Evolutionary conservation across 2,329 filamentous ascomycete species (phyloP).

Genomic region (Fusarium fujikuroi): DNA sequence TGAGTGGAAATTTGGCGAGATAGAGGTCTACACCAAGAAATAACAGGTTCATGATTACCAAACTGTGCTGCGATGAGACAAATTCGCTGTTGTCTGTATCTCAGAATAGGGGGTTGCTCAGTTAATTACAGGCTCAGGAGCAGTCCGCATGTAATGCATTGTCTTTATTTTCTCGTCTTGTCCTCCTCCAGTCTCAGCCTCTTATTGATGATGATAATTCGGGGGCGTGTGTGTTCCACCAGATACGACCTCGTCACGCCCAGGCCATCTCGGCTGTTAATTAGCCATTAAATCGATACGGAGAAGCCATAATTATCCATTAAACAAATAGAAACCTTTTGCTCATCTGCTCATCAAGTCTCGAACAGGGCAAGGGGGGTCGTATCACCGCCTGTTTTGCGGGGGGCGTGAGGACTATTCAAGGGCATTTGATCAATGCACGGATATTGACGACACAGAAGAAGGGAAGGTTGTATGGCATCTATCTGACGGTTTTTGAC

Average conservation of each 20-base stretch:
- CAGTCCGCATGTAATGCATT: constrained; percentile 8
- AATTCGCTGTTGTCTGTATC: neutral
- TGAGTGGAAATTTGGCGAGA: constrained; percentile 36
- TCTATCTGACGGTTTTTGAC: neutral
- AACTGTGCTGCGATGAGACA: neutral
- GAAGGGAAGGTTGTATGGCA: neutral
- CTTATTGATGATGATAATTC: neutral
- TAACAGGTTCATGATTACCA: neutral
- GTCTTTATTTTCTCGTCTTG: neutral
- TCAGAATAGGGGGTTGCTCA: constrained; percentile 1
- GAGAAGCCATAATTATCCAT: neutral
- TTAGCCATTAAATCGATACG: constrained; percentile 12
- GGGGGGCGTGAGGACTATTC: constrained; percentile 16
- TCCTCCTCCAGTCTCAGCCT: constrained; percentile 1
- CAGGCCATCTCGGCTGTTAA: constrained; percentile 26
- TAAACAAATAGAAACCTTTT: neutral
- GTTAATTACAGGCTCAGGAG: constrained; percentile 19
- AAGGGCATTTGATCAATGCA: constrained; percentile 30
- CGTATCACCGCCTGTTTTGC: constrained; percentile 13
- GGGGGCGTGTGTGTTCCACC: constrained; percentile 7
- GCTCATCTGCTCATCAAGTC: neutral
- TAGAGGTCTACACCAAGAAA: neutral
- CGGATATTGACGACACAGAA: constrained; percentile 15
- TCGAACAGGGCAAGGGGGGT: neutral
- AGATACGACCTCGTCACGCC: constrained; percentile 15